phyloP scores from a whole-genome alignment of 2,329 filamentous ascomycete species.

The Colletotrichum sp. region DNA sequence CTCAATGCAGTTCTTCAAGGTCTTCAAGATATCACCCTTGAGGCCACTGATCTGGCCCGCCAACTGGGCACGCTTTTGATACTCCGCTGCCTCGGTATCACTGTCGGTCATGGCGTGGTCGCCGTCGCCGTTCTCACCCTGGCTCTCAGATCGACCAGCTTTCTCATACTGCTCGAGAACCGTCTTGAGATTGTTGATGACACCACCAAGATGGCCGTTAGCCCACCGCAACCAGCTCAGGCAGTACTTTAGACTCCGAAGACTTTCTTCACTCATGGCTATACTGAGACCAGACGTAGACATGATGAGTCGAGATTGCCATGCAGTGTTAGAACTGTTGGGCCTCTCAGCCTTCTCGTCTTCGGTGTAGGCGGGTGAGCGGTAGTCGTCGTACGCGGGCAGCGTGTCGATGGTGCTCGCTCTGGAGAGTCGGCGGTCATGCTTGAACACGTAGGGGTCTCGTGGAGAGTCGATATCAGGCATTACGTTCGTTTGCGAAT shows the following conservation, averaged over 20 bases:
- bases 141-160: slow-evolving; percentile 27
- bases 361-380: slow-evolving; percentile 78
- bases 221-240: slow-evolving; percentile 81
- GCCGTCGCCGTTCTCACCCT: slow-evolving; percentile 14
- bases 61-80: slow-evolving; percentile 52
- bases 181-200: slow-evolving; percentile 75
- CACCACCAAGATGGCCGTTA: slow-evolving; percentile 79
- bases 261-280: slow-evolving; percentile 87
- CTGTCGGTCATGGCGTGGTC: slow-evolving; percentile 28
- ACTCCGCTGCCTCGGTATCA: slow-evolving; percentile 22
- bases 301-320: slow-evolving; percentile 86
- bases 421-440: slow-evolving; percentile 63
- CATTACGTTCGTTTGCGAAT: slow-evolving; percentile 13
- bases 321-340: slow-evolving; percentile 45
- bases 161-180: slow-evolving; percentile 83
- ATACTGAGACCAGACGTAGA: slow-evolving; percentile 90
- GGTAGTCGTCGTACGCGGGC: slow-evolving; percentile 82
- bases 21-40: slow-evolving; percentile 75
- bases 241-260: slow-evolving; percentile 85
- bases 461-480: slow-evolving; percentile 22
- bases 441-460: slow-evolving; percentile 28
- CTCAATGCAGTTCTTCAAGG: slow-evolving; percentile 80
- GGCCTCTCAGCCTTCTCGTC: slow-evolving; percentile 38
- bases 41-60: slow-evolving; percentile 70
- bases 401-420: slow-evolving; percentile 75